Conservation (phyloP, 495 filamentous ascomycete species). For the Penicillium diatomitis region DNA sequence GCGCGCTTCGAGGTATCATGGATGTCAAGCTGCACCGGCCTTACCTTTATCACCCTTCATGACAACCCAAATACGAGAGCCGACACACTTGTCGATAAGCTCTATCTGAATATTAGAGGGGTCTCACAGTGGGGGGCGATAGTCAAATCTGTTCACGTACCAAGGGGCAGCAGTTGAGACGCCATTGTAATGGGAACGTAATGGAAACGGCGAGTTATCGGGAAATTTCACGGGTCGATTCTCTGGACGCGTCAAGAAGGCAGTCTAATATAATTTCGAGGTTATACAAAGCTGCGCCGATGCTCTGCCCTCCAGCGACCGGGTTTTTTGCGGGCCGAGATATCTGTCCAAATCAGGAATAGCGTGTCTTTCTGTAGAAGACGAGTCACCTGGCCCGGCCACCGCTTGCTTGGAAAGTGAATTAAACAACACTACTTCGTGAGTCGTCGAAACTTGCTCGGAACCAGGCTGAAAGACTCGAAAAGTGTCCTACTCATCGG, state of each 20-base stretch:
- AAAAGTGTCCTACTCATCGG: background rate
- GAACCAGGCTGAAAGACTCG: background rate
- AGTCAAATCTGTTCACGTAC: conserved; percentile 28
- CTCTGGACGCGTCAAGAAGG: background rate
- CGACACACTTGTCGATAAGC: conserved; percentile 97
- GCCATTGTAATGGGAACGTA: conserved; percentile 43
- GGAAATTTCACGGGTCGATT: background rate
- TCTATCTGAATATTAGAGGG: conserved; percentile 46
- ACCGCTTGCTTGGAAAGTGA: too few species aligned
- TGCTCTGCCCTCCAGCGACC: conserved; percentile 9
- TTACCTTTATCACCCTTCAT: conserved; percentile 98
- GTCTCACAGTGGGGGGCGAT: background rate
- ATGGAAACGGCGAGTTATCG: background rate
- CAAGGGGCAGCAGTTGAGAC: conserved; percentile 71
- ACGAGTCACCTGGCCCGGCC: background rate
- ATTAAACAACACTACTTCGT: too few species aligned
- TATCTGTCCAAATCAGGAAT: conserved; percentile 5
- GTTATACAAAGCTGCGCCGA: conserved; percentile 9
- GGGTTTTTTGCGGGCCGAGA: conserved; percentile 9
- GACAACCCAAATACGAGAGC: conserved; percentile 95
- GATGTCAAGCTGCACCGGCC: background rate
- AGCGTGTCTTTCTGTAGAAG: conserved; percentile 1
- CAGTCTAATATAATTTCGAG: background rate
- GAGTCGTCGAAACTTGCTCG: too few species aligned
- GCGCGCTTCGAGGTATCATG: background rate